Percentiles rank a stretch among this genome's conserved stretches.
Conservation (phyloP, 345 rosid genomes). For the Linum trigynum region DNA sequence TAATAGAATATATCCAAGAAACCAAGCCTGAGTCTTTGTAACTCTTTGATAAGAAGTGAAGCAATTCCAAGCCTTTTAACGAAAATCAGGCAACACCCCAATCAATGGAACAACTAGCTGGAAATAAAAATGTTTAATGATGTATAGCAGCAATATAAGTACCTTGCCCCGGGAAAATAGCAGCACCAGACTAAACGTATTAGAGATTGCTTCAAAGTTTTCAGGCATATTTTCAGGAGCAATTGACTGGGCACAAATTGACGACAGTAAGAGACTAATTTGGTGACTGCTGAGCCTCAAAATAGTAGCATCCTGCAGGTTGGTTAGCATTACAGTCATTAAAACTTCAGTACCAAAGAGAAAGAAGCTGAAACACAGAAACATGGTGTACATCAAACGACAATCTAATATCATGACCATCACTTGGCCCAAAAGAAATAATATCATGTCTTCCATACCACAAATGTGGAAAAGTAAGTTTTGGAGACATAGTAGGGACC, state of each 20-base stretch:
- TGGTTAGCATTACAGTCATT: neutral
- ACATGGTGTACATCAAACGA: neutral
- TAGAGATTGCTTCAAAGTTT: conserved; percentile 90
- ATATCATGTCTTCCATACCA: too few species aligned
- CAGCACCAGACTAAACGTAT: conserved; percentile 78
- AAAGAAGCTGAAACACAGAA: neutral
- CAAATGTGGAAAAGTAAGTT: too few species aligned
- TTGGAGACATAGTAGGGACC: neutral
- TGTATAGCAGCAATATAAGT: conserved; percentile 8
- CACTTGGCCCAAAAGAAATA: neutral
- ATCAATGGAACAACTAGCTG: neutral
- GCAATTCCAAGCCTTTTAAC: neutral
- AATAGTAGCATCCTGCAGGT: conserved; percentile 50
- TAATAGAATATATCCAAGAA: neutral
- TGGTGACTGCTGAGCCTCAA: conserved; percentile 87
- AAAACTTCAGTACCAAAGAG: neutral
- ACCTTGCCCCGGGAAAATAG: conserved; percentile 93
- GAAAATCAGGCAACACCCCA: neutral
- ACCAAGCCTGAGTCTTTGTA: neutral
- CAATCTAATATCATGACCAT: neutral
- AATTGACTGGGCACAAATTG: conserved; percentile 88
- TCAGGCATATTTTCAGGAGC: conserved; percentile 82
- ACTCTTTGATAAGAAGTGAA: neutral
- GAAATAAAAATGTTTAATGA: too few species aligned
- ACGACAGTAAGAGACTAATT: conserved; percentile 84